phyloP scores from a whole-genome alignment of 257 asterid genomes.

The Pogostemon cablin region DNA sequence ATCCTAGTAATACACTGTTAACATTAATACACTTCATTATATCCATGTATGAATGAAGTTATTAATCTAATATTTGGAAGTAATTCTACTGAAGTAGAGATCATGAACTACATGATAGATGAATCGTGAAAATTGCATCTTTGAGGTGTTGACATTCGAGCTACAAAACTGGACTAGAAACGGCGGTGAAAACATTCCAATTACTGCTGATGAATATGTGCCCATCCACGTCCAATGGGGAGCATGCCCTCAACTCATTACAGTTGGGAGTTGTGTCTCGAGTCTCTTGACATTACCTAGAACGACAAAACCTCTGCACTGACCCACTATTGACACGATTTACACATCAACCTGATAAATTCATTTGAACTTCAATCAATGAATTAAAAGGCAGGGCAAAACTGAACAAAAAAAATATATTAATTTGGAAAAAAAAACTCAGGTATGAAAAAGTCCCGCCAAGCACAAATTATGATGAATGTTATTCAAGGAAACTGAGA shows the following conservation, averaged over 20 bases:
- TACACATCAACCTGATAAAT: slow-evolving; percentile 25
- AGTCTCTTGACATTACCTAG: neutral
- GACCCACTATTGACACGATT: slow-evolving; percentile 12
- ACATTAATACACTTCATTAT: too few relatives aligned
- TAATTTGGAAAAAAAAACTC: neutral
- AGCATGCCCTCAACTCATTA: neutral
- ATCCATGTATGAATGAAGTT: too few relatives aligned
- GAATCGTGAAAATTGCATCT: too few relatives aligned
- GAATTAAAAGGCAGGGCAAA: neutral
- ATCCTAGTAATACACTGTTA: too few relatives aligned
- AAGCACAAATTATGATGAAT: neutral
- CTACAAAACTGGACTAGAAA: neutral
- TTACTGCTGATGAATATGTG: neutral
- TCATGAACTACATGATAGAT: too few relatives aligned
- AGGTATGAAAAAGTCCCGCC: neutral
- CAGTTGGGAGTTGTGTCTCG: slow-evolving; percentile 4
- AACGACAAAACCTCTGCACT: slow-evolving; percentile 2
- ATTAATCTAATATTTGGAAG: too few relatives aligned
- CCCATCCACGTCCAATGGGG: neutral
- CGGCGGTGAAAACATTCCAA: neutral
- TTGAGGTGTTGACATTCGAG: too few relatives aligned
- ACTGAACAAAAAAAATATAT: neutral
- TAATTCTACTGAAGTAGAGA: too few relatives aligned
- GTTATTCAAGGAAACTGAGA: neutral
- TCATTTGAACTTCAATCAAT: slow-evolving; percentile 15